phyloP scores from a whole-genome alignment of 306 rosid genomes.

The Cicer chorassanicum region DNA sequence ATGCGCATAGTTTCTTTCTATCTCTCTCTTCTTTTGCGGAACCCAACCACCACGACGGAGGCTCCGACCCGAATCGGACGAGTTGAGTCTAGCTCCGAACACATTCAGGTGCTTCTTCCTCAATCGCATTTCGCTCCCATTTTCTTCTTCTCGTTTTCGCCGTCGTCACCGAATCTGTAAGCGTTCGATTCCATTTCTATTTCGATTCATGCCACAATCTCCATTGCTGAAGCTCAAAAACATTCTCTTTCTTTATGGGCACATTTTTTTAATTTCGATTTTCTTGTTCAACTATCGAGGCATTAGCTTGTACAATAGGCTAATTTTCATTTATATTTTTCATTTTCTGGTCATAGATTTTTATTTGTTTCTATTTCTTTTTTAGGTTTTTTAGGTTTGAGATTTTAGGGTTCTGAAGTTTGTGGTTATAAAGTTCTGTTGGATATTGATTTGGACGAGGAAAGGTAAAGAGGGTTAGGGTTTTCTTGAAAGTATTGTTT shows the following conservation, averaged over 20 bases:
- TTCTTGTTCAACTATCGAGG: constrained; percentile 32
- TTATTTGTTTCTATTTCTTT: not conserved
- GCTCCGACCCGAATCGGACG: constrained; percentile 54
- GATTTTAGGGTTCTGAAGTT: constrained; percentile 77
- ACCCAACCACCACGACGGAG: constrained; percentile 50
- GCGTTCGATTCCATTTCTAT: constrained; percentile 47
- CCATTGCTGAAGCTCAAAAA: constrained; percentile 36
- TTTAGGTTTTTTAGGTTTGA: constrained; percentile 36
- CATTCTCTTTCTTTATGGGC: constrained; percentile 39
- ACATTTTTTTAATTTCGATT: constrained; percentile 24
- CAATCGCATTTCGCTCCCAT: constrained; percentile 50
- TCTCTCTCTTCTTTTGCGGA: constrained; percentile 47
- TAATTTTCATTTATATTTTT: constrained; percentile 34
- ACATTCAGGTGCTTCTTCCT: constrained; percentile 35
- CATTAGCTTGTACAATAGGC: constrained; percentile 48
- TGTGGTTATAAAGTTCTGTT: constrained; percentile 42
- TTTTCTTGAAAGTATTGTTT: constrained; percentile 55
- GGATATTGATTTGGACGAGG: constrained; percentile 49
- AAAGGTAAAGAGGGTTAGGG: constrained; percentile 57
- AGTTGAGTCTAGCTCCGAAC: constrained; percentile 48
- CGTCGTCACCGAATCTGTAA: constrained; percentile 57
- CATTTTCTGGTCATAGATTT: constrained; percentile 40
- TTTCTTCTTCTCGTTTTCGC: constrained; percentile 33
- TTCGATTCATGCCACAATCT: constrained; percentile 48
- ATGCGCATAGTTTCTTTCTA: constrained; percentile 48